These are phyloP conservation scores for Trametes gibbosa DNA, from an alignment of 768 basidiomycete species.

Conservation along the genomic window DNA sequence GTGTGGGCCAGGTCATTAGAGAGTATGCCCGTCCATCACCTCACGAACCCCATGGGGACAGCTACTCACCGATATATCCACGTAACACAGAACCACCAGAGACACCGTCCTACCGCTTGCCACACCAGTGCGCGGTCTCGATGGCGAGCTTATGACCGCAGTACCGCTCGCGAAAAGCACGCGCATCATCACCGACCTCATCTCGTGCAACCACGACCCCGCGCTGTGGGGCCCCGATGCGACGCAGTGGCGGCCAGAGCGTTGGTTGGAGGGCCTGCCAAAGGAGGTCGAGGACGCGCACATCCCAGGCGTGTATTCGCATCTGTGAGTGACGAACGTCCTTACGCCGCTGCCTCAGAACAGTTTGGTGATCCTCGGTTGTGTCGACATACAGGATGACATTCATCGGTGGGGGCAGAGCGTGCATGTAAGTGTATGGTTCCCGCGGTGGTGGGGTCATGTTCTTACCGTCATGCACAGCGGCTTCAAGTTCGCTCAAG, in stretches of 20 bases:
- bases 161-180: conserved; percentile 37
- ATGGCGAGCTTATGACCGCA: conserved; percentile 37
- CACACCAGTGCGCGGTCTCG: conserved; percentile 34
- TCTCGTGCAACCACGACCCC: conserved; percentile 12
- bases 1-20: conserved; percentile 2
- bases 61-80: neutral
- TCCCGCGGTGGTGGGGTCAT: neutral
- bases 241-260: conserved; percentile 21
- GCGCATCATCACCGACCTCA: conserved; percentile 8
- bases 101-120: conserved; percentile 42
- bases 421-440: neutral
- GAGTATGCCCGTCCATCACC: neutral
- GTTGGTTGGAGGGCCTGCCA: conserved; percentile 19
- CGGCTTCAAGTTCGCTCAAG: neutral
- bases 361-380: neutral
- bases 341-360: neutral
- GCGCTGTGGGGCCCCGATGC: conserved; percentile 22
- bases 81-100: conserved; percentile 30
- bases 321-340: neutral
- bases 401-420: neutral
- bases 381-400: neutral
- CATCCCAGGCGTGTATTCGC: neutral
- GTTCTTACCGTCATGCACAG: neutral
- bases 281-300: neutral
- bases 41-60: neutral